Percentiles rank a stretch among this genome's conserved stretches.
These are phyloP conservation scores for Zygosaccharomyces sapae DNA, from an alignment of 1,139 yeast genomes.

Conservation along the genomic window DNA sequence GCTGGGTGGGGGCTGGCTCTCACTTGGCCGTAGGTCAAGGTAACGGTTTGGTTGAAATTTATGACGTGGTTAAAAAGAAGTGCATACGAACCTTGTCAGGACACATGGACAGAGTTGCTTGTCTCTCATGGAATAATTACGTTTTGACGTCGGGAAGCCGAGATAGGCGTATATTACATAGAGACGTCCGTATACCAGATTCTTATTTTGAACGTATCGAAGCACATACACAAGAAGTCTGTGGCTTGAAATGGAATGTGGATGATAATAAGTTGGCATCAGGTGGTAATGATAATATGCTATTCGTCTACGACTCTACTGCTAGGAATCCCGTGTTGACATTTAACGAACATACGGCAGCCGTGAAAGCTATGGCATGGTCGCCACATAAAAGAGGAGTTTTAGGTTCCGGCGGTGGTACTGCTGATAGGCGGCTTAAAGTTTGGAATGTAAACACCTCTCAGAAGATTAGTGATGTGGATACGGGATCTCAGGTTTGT, in stretches of 20 bases:
- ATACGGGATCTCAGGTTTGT: constrained; percentile 95
- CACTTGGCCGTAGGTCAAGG: constrained; percentile 91
- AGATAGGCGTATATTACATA: constrained; percentile 76
- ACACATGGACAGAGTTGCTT: constrained; percentile 77
- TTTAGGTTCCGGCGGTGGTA: constrained; percentile 95
- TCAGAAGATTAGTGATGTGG: constrained; percentile 64
- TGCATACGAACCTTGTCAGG: constrained; percentile 91
- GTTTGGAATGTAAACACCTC: constrained; percentile 93
- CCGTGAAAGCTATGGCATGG: constrained; percentile 96
- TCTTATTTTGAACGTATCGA: constrained; percentile 71
- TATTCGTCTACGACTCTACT: constrained; percentile 84
- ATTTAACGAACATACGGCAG: constrained; percentile 85
- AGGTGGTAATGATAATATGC: constrained; percentile 89
- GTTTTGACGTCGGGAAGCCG: constrained; percentile 82
- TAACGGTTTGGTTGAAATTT: constrained; percentile 83
- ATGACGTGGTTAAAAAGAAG: constrained; percentile 87
- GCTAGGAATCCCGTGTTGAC: constrained; percentile 65
- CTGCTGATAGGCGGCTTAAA: constrained; percentile 85
- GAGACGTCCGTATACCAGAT: constrained; percentile 86
- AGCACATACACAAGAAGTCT: constrained; percentile 87
- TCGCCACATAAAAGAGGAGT: constrained; percentile 95
- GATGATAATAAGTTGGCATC: constrained; percentile 85
- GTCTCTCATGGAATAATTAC: constrained; percentile 93
- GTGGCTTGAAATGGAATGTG: constrained; percentile 91
- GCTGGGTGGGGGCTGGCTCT: constrained; percentile 94